Conservation (phyloP, 2,329 filamentous ascomycete species). For the Penicillium crustosum region DNA sequence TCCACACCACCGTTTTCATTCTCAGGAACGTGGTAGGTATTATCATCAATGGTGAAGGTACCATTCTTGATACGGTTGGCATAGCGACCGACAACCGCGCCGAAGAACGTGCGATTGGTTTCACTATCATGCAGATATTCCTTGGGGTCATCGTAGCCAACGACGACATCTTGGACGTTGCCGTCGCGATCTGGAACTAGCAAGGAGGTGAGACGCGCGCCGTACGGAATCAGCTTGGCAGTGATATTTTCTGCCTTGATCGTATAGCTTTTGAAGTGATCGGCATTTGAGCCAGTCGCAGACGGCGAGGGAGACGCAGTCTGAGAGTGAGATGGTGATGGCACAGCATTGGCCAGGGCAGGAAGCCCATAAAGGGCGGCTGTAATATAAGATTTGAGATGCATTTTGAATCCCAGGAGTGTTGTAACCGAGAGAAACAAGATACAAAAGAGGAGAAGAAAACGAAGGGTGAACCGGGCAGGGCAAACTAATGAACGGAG, state of each 20-base stretch:
- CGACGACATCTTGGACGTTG: constrained; percentile 49
- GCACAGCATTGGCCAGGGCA: constrained; percentile 24
- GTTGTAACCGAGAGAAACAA: constrained; percentile 32
- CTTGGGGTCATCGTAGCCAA: constrained; percentile 52
- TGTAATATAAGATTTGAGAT: constrained; percentile 36
- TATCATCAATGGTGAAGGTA: constrained; percentile 53
- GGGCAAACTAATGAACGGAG: constrained; percentile 31
- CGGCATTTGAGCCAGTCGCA: constrained; percentile 14
- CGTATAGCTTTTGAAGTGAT: constrained; percentile 46
- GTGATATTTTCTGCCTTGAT: constrained; percentile 50
- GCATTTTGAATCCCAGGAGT: constrained; percentile 37
- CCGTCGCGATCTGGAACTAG: constrained; percentile 54
- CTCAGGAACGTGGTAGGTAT: constrained; percentile 49
- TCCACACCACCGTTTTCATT: constrained; percentile 54
- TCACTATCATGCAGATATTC: constrained; percentile 47
- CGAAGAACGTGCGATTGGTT: constrained; percentile 51
- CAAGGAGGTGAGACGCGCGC: constrained; percentile 49
- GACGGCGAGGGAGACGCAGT: constrained; percentile 9
- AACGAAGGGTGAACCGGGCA: constrained; percentile 30
- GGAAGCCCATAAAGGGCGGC: constrained; percentile 37
- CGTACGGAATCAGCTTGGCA: constrained; percentile 50
- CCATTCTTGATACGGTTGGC: constrained; percentile 59
- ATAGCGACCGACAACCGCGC: constrained; percentile 52
- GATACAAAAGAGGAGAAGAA: constrained; percentile 31
- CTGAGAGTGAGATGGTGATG: constrained; percentile 16